These are phyloP conservation scores for Viola pubescens DNA, from an alignment of 441 rosid species.

Conservation along the genomic window DNA sequence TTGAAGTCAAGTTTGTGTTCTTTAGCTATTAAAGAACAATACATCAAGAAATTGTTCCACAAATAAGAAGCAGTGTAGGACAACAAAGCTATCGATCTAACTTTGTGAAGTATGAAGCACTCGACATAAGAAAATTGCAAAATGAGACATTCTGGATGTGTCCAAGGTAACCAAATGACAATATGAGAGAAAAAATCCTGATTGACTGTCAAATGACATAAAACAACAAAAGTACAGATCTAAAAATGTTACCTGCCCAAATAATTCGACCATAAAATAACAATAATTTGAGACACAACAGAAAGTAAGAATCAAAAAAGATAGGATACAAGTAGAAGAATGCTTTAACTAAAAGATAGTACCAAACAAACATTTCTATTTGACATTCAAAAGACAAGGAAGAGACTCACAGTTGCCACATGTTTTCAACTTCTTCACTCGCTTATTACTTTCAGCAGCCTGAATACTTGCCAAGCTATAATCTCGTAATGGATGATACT, in stretches of 20 bases:
- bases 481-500: conserved; percentile 67
- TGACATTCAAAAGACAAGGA: background rate
- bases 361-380: too few relatives aligned
- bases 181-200: background rate
- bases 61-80: too few relatives aligned
- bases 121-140: background rate
- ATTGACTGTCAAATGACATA: background rate
- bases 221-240: background rate
- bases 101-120: background rate
- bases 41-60: too few relatives aligned
- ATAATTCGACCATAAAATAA: too few relatives aligned
- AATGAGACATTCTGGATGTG: background rate
- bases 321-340: too few relatives aligned
- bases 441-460: conserved; percentile 18
- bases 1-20: too few relatives aligned
- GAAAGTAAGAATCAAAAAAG: too few relatives aligned
- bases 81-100: background rate
- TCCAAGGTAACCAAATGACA: background rate
- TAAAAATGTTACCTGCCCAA: background rate
- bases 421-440: conserved; percentile 46
- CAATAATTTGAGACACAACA: too few relatives aligned
- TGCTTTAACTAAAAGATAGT: too few relatives aligned
- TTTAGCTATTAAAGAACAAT: too few relatives aligned
- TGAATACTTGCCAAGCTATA: conserved; percentile 20
- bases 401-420: conserved; percentile 33